Conservation (phyloP, 176 grass and related monocot genomes). For the Avena atlantica region DNA sequence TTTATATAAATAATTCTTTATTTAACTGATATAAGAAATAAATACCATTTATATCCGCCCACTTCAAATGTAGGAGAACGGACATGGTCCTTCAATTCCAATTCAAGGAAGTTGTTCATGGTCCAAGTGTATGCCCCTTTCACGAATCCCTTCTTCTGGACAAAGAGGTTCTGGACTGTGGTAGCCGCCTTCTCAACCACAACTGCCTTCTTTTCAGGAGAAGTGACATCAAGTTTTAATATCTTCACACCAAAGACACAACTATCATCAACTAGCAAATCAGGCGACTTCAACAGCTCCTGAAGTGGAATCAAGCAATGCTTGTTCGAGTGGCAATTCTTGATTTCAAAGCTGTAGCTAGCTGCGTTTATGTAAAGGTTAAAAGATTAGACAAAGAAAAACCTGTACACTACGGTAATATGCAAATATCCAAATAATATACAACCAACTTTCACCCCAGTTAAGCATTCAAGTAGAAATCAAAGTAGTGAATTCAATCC, state of each 20-base stretch:
- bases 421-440: not conserved
- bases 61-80: conserved; percentile 29
- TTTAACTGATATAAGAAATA: not conserved
- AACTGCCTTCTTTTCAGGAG: conserved; percentile 13
- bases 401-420: not conserved
- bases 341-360: not conserved
- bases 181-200: conserved; percentile 2
- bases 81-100: not conserved
- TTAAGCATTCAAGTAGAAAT: not conserved
- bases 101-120: conserved; percentile 16
- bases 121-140: conserved; percentile 48
- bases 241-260: conserved; percentile 47
- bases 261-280: conserved; percentile 40
- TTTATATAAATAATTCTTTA: not conserved
- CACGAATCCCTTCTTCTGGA: conserved; percentile 43
- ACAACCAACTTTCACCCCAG: not conserved
- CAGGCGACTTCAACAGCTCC: conserved; percentile 31
- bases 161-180: conserved; percentile 31
- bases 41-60: conserved; percentile 30
- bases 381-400: not conserved
- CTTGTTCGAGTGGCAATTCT: not conserved
- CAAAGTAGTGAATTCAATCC: not conserved
- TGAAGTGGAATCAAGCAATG: conserved; percentile 24
- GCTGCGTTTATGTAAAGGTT: not conserved
- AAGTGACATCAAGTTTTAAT: not conserved